Evolutionary conservation across 2,329 filamentous ascomycete genomes (phyloP), one percentile per base, ranked within the genome.

Genomic region (Colletotrichum cuscutae): DNA sequence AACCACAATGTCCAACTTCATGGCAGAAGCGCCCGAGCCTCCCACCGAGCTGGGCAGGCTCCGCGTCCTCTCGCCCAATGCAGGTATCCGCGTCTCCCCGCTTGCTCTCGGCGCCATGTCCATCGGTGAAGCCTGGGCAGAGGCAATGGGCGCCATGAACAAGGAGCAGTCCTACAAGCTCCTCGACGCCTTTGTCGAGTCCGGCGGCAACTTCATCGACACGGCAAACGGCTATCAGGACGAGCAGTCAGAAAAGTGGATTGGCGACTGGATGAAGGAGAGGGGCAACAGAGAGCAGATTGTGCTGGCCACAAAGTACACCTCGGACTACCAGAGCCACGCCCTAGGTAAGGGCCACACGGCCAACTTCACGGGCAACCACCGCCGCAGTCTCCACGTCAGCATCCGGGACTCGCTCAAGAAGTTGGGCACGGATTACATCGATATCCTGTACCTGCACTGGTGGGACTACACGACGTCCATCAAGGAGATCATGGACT

Each of bases 151-250:
- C 9, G 84, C 84, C 65, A 88, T 88, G 81, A 82, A 83, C 78
- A 90, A 91, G 77, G 85, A 88, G 54, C 78, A 83, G 15, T 81
- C 87, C 0, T 91, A 91, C 77, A 83, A 85, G 60, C 83, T 93
- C 7, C 83, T 92, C 1, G 90, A 92, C 75, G 85, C 84, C 66
- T 92, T 86, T 80, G 85, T 84, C 67, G 83, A 84, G n/a, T 81
- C 86, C 0, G 91, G 91, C 6, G 91, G 91, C 11, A 93, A 93
- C 81, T 92, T 93, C 79, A 91, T 93, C 78, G 91, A 93, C 79
- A 92, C 90, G 0, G 81, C 88, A 75, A 89, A 87, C 81, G 84
- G 84, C 74, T 92, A 91, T 80, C 87, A 91, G 76, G 76, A 86
- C 71, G 89, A 88, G 68, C 81, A 91, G 77, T 90, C 88, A 0